phyloP scores from a whole-genome alignment of 305 asterid species.

The Rubia peregrina region DNA sequence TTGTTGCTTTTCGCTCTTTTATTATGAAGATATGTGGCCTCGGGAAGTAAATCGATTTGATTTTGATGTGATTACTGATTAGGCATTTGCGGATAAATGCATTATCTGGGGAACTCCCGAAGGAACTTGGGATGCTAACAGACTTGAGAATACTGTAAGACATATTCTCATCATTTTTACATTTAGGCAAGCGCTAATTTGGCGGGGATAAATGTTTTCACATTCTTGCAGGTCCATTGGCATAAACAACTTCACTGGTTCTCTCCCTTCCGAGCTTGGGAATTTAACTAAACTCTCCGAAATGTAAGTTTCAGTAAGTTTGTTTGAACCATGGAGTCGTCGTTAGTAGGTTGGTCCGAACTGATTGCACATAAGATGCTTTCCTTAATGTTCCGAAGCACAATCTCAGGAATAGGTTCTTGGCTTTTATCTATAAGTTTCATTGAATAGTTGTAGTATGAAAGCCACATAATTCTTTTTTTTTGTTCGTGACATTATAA shows the following conservation, averaged over 20 bases:
- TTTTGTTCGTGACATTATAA: background rate
- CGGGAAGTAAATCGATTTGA: background rate
- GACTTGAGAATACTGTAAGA: slow-evolving; percentile 61
- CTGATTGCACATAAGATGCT: background rate
- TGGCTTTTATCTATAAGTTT: background rate
- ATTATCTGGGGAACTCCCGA: slow-evolving; percentile 65
- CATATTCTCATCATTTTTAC: background rate
- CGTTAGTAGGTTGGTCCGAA: background rate
- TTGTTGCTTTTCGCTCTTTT: background rate
- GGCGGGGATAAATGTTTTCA: background rate
- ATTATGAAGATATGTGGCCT: background rate
- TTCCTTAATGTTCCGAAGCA: background rate
- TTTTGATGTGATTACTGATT: slow-evolving; percentile 29
- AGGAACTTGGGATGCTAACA: slow-evolving; percentile 64
- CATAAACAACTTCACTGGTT: slow-evolving; percentile 74
- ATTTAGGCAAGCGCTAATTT: background rate
- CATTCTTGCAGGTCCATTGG: slow-evolving; percentile 38
- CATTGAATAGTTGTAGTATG: background rate
- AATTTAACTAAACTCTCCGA: slow-evolving; percentile 39
- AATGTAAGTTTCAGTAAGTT: slow-evolving; percentile 35
- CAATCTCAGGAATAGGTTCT: background rate
- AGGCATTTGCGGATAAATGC: slow-evolving; percentile 65
- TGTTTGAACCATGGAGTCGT: background rate
- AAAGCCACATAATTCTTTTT: background rate
- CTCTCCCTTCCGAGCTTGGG: slow-evolving; percentile 62